phyloP scores from a whole-genome alignment of 1,139 yeast genomes.

The Kodamaea suecica region DNA sequence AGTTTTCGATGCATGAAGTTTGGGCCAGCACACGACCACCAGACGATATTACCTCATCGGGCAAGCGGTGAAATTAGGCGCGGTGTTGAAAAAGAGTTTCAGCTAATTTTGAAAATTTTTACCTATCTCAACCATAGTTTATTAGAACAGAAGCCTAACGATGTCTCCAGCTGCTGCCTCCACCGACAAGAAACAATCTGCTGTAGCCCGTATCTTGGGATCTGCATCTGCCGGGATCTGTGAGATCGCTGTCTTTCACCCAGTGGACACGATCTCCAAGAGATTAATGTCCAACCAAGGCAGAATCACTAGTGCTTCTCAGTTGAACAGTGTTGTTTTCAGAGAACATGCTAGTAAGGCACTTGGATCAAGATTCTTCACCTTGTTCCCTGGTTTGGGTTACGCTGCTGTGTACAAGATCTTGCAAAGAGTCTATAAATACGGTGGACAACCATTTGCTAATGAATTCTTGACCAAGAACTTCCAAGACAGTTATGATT shows the following conservation, averaged over 20 bases:
- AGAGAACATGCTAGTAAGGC: constrained; percentile 75
- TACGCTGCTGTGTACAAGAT: constrained; percentile 97
- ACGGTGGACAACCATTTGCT: constrained; percentile 99
- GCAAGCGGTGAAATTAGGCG: constrained; percentile 11
- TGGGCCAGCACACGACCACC: too few relatives aligned
- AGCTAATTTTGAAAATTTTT: too few relatives aligned
- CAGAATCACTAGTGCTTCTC: constrained; percentile 55
- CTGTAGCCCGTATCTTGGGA: constrained; percentile 86
- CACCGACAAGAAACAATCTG: constrained; percentile 82
- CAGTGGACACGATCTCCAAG: constrained; percentile 97
- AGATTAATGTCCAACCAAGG: constrained; percentile 96
- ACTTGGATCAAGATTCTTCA: constrained; percentile 65
- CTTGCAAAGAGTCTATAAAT: constrained; percentile 95
- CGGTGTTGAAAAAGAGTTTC: constrained; percentile 11
- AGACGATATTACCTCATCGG: too few relatives aligned
- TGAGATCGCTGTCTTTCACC: constrained; percentile 96
- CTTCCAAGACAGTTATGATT: constrained; percentile 68
- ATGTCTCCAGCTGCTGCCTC: constrained; percentile 53
- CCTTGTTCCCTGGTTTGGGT: constrained; percentile 96
- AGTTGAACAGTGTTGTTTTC: constrained; percentile 83
- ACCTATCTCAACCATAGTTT: constrained; percentile 4
- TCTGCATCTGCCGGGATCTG: constrained; percentile 97
- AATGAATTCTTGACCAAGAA: constrained; percentile 83
- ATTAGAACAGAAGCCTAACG: neutral
- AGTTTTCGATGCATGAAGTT: neutral